Evolutionary conservation across 345 rosid genomes (phyloP), one percentile per base, ranked within the genome.

Genomic region (Salix dunnii): DNA sequence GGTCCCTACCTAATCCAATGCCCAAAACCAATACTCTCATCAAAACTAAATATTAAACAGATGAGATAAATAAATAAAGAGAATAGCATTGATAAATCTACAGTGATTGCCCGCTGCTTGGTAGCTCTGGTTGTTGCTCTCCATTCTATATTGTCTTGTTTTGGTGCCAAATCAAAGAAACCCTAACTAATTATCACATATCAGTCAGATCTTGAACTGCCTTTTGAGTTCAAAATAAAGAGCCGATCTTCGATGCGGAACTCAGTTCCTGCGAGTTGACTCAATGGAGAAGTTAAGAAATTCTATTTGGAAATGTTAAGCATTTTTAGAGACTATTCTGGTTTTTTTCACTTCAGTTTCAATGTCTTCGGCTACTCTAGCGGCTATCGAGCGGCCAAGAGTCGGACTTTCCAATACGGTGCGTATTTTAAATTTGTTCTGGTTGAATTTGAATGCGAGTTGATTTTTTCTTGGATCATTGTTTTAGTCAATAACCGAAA

Each of bases 351-450:
- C 49, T 62, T 17, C 20, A 42, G 73, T 78, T 78, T 76, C 74
- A 88, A 94, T 94, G 98, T 91, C 95, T 84, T 91, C 95, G 84
- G 88, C 86, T 89, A 83, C 98, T 77, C 74, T 89, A 84, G 90
- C 93, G 74, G 90, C 92, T 84, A 85, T 92, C 82, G 98, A 94
- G 87, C 93, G 96, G 77, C 91, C 93, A 5, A 87, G 94, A 75
- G 85, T 43, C 31, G 87, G 89, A 68, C 79, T 87, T 71, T 82
- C 97, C 17, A 92, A 91, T 84, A 87, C 94, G 98, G 98, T 94
- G 86, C 74, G 65, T 53, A 5, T 21, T 55, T 42, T 58, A 46
- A 73, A 78, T 73, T 49, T 66, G 43, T 40, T 27, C 4, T 4
- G 67, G 38, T 18, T 14, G 14, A 42, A 21, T 21, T 42, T 21